These are phyloP conservation scores for Colletotrichum spinosum DNA, from an alignment of 2,329 filamentous ascomycete species.

Conservation along the genomic window DNA sequence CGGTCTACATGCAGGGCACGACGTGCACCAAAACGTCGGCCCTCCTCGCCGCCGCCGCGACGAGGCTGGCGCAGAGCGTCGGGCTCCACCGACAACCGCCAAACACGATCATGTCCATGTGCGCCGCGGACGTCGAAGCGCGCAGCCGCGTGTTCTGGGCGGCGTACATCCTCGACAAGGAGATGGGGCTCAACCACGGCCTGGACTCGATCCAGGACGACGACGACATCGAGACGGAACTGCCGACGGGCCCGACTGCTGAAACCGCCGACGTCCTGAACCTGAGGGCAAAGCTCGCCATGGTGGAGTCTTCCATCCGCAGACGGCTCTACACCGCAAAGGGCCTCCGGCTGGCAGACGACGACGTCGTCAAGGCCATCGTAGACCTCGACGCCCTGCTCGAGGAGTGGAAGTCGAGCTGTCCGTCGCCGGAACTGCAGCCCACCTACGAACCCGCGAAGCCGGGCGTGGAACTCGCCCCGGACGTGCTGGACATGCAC, in stretches of 20 bases:
- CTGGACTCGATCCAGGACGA: conserved; percentile 27
- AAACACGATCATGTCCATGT: conserved; percentile 27
- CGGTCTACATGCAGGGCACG: conserved; percentile 33
- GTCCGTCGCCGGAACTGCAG: conserved; percentile 20
- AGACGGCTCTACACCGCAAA: conserved; percentile 33
- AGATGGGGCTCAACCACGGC: conserved; percentile 29
- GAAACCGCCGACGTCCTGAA: conserved; percentile 20
- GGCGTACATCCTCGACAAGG: conserved; percentile 35
- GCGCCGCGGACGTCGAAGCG: conserved; percentile 20
- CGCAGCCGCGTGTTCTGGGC: conserved; percentile 36
- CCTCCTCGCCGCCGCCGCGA: conserved; percentile 22
- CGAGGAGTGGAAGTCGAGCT: conserved; percentile 28
- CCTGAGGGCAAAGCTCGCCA: conserved; percentile 34
- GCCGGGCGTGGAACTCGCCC: conserved; percentile 3
- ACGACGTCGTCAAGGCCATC: conserved; percentile 27
- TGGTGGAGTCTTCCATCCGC: conserved; percentile 31
- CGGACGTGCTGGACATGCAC: conserved; percentile 31
- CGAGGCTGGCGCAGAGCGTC: conserved; percentile 26
- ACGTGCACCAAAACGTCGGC: conserved; percentile 25
- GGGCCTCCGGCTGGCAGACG: conserved; percentile 20
- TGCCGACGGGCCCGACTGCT: conserved; percentile 13
- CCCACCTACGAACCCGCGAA: conserved; percentile 18
- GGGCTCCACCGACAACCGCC: conserved; percentile 31
- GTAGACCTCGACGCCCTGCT: conserved; percentile 31
- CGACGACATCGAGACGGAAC: conserved; percentile 29